Evolutionary conservation across 225 moss, liverwort and hornwort species (phyloP), one percentile per base, ranked within the genome.

Genomic region (Straminergon stramineum): DNA sequence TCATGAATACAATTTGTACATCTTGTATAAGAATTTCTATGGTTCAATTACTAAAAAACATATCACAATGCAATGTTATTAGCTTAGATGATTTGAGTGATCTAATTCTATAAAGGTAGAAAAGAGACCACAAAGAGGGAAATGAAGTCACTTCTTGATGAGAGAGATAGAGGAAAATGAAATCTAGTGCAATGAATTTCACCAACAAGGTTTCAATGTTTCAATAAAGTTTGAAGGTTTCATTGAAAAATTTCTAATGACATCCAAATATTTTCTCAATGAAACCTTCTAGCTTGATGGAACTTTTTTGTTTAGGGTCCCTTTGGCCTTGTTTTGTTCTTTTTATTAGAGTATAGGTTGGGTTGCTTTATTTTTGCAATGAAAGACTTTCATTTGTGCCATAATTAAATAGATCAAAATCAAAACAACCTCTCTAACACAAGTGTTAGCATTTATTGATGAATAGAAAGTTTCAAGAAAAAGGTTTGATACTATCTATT

Each of bases 31-130:
- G 0, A 18, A 19, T 48, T 18, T 31, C 4, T 75, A 48, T 11
- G 0, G 11, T 75, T 45, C 2, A 0, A 0, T 28, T 74, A 0
- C 2, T 30, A 30, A 2, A 45, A 48, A 75, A 31, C 26, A 19
- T 18, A 0, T 48, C 4, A 48, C 31, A 31, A 48, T 48, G 2
- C 0, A 48, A 2, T 48, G 31, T 48, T 17, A 30, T 30, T 17
- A 74, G 17, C 2, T 48, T 74, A 30, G 6, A 75, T 31, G 7
- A 18, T 30, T 31, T 75, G 17, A 74, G 11, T 30, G 48, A 75
- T n/a, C n/a, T n/a, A n/a, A 18, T 75, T 48, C 18, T 17, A 11
- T 0, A 74, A 45, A 11, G 17, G 17, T 28, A 30, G 26, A 11
- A 28, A 74, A 45, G 4, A 74, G 1, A 45, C 15, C 24, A 8